phyloP scores from a whole-genome alignment of 1,284 basidiomycete species.

The Malassezia globosa region DNA sequence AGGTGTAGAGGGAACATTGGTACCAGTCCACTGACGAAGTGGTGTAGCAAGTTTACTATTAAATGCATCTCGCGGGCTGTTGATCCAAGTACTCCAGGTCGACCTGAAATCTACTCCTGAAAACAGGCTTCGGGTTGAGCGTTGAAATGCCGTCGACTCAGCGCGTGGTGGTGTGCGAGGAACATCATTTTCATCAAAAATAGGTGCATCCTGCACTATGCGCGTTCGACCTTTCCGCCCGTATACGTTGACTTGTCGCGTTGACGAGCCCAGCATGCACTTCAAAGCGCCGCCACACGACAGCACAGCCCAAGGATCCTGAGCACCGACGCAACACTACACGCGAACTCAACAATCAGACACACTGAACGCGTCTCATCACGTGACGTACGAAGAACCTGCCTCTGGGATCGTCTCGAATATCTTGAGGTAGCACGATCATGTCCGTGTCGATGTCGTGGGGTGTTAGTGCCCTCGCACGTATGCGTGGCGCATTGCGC shows the following conservation, averaged over 20 bases:
- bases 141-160: not conserved
- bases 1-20: not conserved
- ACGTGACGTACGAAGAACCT: no score
- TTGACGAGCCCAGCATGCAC: conserved; percentile 11
- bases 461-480: not conserved
- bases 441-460: conserved; percentile 1
- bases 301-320: no score
- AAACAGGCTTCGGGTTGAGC: conserved; percentile 5
- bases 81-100: not conserved
- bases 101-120: conserved; percentile 6
- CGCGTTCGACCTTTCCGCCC: conserved; percentile 12
- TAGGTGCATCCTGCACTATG: not conserved
- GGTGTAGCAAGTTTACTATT: not conserved
- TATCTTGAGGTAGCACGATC: no score
- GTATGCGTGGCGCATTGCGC: not conserved
- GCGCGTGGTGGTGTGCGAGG: conserved; percentile 1
- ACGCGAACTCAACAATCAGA: no score
- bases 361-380: no score
- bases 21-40: conserved; percentile 4
- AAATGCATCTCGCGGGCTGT: conserved; percentile 9
- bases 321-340: not conserved
- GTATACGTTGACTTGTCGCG: conserved; percentile 14
- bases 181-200: not conserved
- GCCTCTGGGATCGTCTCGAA: no score
- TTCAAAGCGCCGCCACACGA: not conserved